Conservation (phyloP, 139 green algal species). For the Chlamydomonas sp. region DNA sequence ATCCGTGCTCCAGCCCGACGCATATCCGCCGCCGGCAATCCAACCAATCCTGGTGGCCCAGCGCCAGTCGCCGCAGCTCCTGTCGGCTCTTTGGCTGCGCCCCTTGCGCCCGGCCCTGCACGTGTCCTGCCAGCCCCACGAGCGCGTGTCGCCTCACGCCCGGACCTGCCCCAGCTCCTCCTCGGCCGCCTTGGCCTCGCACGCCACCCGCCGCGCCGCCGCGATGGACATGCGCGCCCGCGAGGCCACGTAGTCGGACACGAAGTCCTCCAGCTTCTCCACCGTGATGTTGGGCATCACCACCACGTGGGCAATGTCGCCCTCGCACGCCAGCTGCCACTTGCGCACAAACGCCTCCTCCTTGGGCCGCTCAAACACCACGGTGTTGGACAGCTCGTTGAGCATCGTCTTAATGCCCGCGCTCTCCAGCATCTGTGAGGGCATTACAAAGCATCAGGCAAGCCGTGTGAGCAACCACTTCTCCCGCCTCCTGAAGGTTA, state of each 20-base stretch:
- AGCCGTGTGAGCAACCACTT: background rate
- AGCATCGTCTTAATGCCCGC: constrained; percentile 90
- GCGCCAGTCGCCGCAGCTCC: too few relatives aligned
- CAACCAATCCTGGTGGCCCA: too few relatives aligned
- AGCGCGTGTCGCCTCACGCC: background rate
- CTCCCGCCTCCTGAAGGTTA: background rate
- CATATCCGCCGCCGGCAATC: too few relatives aligned
- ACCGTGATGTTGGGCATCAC: constrained; percentile 97
- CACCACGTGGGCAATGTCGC: constrained; percentile 95
- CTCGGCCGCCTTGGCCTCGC: constrained; percentile 49
- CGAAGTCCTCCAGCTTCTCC: constrained; percentile 93
- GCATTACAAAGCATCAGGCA: too few relatives aligned
- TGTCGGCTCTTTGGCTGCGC: too few relatives aligned
- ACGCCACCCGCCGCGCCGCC: constrained; percentile 46
- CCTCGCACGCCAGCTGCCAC: constrained; percentile 97
- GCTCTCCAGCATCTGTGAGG: constrained; percentile 71
- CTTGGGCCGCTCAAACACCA: constrained; percentile 93
- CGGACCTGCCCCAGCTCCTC: constrained; percentile 7
- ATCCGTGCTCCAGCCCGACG: too few relatives aligned
- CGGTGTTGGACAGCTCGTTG: constrained; percentile 92
- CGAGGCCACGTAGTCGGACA: constrained; percentile 70
- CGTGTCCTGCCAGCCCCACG: background rate
- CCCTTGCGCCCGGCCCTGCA: background rate
- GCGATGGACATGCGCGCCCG: constrained; percentile 58
- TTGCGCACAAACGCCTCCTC: constrained; percentile 92